Percentiles rank a stretch among this genome's conserved stretches.
Conservation (phyloP, 805 yeast species). For the Metahyphopichia silvanorum region DNA sequence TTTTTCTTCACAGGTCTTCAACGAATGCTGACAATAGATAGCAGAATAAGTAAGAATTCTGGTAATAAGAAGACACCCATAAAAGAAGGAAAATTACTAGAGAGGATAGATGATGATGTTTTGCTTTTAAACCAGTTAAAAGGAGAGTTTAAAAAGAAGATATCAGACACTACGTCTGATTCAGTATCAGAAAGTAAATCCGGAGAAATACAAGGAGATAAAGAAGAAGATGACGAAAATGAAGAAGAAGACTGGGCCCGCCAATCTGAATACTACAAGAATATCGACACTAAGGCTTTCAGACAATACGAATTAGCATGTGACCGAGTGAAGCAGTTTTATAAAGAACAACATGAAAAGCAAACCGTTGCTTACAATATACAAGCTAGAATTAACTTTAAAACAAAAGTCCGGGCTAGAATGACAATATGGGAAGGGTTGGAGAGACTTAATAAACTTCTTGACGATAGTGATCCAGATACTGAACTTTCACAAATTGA, state of each 20-base stretch:
- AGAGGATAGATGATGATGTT: conserved; percentile 26
- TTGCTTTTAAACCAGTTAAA: conserved; percentile 19
- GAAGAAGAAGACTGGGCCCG: conserved; percentile 19
- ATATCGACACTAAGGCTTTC: conserved; percentile 41
- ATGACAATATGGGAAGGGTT: conserved; percentile 75
- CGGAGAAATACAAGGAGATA: background rate
- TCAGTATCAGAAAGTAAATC: conserved; percentile 3
- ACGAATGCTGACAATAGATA: no score
- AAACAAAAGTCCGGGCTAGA: conserved; percentile 60
- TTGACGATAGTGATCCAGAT: conserved; percentile 75
- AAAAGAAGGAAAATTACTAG: conserved; percentile 14
- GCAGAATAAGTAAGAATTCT: no score
- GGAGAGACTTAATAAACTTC: conserved; percentile 54
- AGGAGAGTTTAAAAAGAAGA: conserved; percentile 7
- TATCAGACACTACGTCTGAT: background rate
- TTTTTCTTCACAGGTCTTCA: no score
- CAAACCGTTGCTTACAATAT: conserved; percentile 73
- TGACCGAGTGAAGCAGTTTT: conserved; percentile 63
- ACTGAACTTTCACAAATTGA: conserved; percentile 72
- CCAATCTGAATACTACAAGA: conserved; percentile 26
- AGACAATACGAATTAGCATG: conserved; percentile 69
- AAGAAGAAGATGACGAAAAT: conserved; percentile 4
- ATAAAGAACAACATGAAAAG: conserved; percentile 63
- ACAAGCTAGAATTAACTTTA: conserved; percentile 69
- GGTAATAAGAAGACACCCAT: no score